Evolutionary conservation across 305 asterid genomes (phyloP).

Genomic region (Nicotiana rustica): DNA sequence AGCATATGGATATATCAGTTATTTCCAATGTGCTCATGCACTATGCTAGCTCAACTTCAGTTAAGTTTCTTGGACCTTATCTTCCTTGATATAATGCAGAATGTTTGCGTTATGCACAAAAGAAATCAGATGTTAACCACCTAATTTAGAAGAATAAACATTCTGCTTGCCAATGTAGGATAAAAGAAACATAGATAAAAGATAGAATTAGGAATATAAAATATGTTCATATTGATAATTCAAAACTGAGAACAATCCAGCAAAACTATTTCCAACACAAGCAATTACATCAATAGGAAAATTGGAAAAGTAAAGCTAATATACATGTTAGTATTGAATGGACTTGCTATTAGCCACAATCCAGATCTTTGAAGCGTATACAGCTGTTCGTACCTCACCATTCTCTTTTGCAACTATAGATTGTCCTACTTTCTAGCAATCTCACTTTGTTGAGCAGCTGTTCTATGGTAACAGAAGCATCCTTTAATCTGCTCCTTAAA

Average conservation of each 20-base stretch:
- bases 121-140: too few species aligned
- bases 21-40: background rate
- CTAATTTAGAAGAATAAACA: too few species aligned
- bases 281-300: conserved; percentile 8
- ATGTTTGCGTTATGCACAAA: background rate
- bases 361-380: background rate
- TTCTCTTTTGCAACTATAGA: conserved; percentile 30
- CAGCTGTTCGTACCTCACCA: background rate
- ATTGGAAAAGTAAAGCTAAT: background rate
- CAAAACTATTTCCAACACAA: background rate
- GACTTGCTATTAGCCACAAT: background rate
- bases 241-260: background rate
- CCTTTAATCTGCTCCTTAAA: conserved; percentile 56
- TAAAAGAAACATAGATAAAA: background rate
- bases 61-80: background rate
- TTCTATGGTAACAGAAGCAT: conserved; percentile 56
- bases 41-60: background rate
- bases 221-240: background rate
- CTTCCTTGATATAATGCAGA: too few species aligned
- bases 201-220: background rate
- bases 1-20: background rate
- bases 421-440: conserved; percentile 44
- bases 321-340: conserved; percentile 8
- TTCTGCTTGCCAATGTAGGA: background rate
- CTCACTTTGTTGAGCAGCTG: conserved; percentile 55